Evolutionary conservation across 73 alveolate species (phyloP).

Genomic region (Tetrahymena malaccensis): DNA sequence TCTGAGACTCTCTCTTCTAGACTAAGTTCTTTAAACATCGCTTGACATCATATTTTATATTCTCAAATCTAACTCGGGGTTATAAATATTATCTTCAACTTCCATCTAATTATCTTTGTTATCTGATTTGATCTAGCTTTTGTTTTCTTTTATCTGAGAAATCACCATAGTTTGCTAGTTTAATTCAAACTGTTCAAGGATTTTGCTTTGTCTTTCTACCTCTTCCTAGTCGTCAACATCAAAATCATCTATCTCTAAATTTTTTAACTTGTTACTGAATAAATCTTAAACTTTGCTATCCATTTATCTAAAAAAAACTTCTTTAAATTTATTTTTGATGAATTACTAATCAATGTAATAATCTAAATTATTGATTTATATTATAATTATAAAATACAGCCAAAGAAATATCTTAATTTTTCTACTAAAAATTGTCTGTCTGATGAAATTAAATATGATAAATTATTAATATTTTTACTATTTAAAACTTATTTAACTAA

Average conservation of each 20-base stretch:
- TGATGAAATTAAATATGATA: no score
- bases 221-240: neutral
- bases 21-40: neutral
- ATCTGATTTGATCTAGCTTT: neutral
- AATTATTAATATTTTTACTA: no score
- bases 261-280: neutral
- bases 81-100: neutral
- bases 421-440: neutral
- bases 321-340: neutral
- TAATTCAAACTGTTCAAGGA: neutral
- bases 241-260: neutral
- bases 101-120: neutral
- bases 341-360: neutral
- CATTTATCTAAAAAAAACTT: neutral
- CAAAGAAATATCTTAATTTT: neutral
- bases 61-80: neutral
- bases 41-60: neutral
- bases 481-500: no score
- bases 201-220: neutral
- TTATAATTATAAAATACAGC: neutral
- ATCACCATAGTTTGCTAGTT: neutral
- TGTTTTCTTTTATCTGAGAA: neutral
- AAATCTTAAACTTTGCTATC: neutral
- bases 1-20: neutral
- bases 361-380: neutral